phyloP scores from a whole-genome alignment of 2,329 filamentous ascomycete genomes.

The Beauveria australis region DNA sequence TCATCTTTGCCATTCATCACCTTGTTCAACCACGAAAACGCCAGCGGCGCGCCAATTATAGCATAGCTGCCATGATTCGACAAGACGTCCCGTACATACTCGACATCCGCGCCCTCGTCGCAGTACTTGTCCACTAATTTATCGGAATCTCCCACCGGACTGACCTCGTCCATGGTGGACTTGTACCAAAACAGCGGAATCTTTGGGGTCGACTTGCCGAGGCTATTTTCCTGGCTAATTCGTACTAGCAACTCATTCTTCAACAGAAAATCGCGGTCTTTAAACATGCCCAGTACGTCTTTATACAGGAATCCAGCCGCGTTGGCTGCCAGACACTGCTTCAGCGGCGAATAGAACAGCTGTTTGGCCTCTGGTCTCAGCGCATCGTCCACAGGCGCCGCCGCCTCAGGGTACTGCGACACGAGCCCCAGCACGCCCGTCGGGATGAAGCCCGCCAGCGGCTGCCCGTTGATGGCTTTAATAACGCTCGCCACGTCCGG shows the following conservation, averaged over 20 bases:
- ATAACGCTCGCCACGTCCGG: background rate
- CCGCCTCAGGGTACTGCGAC: background rate
- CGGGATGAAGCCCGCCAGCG: slow-evolving; percentile 1
- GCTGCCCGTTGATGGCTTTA: background rate
- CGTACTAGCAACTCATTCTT: background rate
- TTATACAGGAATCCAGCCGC: background rate
- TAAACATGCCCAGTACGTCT: slow-evolving; percentile 6
- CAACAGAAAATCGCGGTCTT: background rate
- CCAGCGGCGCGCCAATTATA: background rate
- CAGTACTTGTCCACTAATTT: slow-evolving; percentile 1
- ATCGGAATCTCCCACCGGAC: background rate
- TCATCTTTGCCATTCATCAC: background rate
- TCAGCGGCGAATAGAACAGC: slow-evolving; percentile 19
- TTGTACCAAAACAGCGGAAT: slow-evolving; percentile 10
- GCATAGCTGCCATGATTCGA: background rate
- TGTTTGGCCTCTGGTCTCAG: slow-evolving; percentile 4
- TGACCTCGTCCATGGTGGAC: background rate
- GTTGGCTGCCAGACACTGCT: slow-evolving; percentile 15
- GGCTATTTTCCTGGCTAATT: background rate
- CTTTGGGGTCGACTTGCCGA: slow-evolving; percentile 1
- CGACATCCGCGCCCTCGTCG: background rate
- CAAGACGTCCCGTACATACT: slow-evolving; percentile 5
- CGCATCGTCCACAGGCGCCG: background rate
- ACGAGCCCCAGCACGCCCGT: slow-evolving; percentile 1
- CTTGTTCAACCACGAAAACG: slow-evolving; percentile 2